Conservation (phyloP, 352 stramenopile genomes). For the Pythium aquatile region DNA sequence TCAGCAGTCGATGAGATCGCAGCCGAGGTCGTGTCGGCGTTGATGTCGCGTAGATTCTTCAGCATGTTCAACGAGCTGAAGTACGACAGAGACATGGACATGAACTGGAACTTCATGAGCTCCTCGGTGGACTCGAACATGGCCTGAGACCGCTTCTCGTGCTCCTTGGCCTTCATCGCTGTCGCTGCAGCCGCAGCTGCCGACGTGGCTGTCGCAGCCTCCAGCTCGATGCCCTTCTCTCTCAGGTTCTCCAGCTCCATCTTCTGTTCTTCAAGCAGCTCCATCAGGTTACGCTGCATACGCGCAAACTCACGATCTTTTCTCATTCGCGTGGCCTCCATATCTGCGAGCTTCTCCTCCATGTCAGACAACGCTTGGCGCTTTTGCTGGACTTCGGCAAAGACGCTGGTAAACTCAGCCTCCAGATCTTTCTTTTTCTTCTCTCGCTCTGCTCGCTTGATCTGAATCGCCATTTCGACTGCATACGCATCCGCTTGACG, state of each 20-base stretch:
- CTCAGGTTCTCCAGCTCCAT: slow-evolving; percentile 89
- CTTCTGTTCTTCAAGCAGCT: slow-evolving; percentile 93
- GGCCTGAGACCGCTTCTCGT: slow-evolving; percentile 86
- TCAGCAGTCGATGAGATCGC: slow-evolving; percentile 88
- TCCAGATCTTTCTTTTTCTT: slow-evolving; percentile 91
- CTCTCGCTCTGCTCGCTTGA: slow-evolving; percentile 91
- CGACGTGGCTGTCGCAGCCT: slow-evolving; percentile 90
- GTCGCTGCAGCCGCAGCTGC: slow-evolving; percentile 89
- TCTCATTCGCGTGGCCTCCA: slow-evolving; percentile 89
- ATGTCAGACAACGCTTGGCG: slow-evolving; percentile 73
- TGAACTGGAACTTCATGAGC: slow-evolving; percentile 97
- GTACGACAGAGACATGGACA: slow-evolving; percentile 94
- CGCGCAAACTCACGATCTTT: slow-evolving; percentile 93
- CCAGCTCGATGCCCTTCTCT: slow-evolving; percentile 90
- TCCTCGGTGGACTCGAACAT: slow-evolving; percentile 94
- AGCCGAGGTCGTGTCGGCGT: slow-evolving; percentile 88
- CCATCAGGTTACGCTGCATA: slow-evolving; percentile 92
- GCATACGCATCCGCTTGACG: slow-evolving; percentile 85
- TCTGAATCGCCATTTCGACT: slow-evolving; percentile 91
- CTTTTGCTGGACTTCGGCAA: slow-evolving; percentile 89
- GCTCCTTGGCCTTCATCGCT: slow-evolving; percentile 87
- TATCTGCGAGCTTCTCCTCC: slow-evolving; percentile 88
- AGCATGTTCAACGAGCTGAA: slow-evolving; percentile 96
- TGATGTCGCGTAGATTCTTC: slow-evolving; percentile 92
- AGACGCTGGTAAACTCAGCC: slow-evolving; percentile 89